These are phyloP conservation scores for Aureobasidium sp. DNA, from an alignment of 2,329 filamentous ascomycete species.

Conservation along the genomic window DNA sequence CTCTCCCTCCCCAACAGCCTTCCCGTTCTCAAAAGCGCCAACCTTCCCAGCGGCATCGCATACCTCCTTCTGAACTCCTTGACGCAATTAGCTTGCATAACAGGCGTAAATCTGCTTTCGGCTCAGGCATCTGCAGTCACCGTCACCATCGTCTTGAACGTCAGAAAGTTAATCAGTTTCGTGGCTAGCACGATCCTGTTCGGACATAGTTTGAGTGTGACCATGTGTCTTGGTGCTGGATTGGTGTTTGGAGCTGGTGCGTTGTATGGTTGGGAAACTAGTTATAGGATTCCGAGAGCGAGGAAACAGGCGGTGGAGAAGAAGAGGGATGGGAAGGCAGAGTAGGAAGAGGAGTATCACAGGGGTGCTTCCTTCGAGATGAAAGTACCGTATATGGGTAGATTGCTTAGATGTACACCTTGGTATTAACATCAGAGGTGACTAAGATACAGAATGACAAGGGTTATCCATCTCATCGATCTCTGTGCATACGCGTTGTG, in stretches of 20 bases:
- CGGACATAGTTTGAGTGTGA: slow-evolving; percentile 69
- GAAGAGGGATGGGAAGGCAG: not conserved
- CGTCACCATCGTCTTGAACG: slow-evolving; percentile 92
- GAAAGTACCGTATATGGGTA: no score
- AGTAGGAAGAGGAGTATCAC: not conserved
- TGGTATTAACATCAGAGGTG: no score
- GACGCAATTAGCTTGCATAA: slow-evolving; percentile 91
- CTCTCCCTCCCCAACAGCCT: slow-evolving; percentile 32
- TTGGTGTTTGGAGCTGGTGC: slow-evolving; percentile 90
- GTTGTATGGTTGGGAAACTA: slow-evolving; percentile 73
- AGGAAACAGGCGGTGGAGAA: not conserved
- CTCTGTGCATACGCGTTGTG: no score
- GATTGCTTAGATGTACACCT: no score
- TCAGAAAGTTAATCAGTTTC: slow-evolving; percentile 87
- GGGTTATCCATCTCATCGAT: no score
- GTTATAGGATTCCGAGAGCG: slow-evolving; percentile 34
- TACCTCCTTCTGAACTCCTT: slow-evolving; percentile 70
- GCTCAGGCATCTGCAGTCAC: slow-evolving; percentile 85
- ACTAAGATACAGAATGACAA: no score
- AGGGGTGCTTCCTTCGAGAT: no score
- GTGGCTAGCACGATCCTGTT: slow-evolving; percentile 91
- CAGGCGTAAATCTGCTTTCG: slow-evolving; percentile 89
- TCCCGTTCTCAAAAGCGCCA: not conserved
- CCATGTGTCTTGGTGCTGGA: slow-evolving; percentile 72
- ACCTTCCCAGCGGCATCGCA: slow-evolving; percentile 59